Evolutionary conservation across 495 filamentous ascomycete species (phyloP).

Genomic region (Letharia lupina): DNA sequence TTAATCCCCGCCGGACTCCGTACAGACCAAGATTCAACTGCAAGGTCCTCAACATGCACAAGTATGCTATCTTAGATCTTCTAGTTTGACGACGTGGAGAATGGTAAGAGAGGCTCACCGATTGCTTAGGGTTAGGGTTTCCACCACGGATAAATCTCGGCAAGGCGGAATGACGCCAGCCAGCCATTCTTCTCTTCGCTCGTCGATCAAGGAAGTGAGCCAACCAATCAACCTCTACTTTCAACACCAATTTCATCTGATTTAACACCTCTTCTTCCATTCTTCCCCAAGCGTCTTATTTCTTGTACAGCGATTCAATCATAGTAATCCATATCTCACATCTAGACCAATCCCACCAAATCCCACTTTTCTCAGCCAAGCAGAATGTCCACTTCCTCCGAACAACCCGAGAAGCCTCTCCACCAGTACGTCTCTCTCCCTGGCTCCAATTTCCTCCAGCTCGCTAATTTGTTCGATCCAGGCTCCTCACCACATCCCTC

Average conservation of each 20-base stretch:
- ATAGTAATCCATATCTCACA: not conserved
- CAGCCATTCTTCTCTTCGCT: not conserved
- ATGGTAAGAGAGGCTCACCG: no score
- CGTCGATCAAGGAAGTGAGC: not conserved
- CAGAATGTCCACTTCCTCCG: constrained; percentile 19
- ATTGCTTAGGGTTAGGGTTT: no score
- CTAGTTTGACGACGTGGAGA: not conserved
- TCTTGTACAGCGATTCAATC: not conserved
- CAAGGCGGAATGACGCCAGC: not conserved
- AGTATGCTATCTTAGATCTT: not conserved
- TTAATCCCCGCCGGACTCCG: not conserved
- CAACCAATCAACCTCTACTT: not conserved
- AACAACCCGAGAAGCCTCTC: constrained; percentile 25
- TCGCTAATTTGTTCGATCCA: constrained; percentile 20
- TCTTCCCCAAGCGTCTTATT: not conserved
- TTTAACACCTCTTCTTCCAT: not conserved
- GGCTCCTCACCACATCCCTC: constrained; percentile 40
- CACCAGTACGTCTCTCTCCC: constrained; percentile 22
- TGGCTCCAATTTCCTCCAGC: not conserved
- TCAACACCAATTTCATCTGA: not conserved
- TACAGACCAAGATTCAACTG: not conserved
- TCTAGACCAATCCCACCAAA: not conserved
- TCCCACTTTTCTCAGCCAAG: not conserved
- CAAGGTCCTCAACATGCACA: not conserved
- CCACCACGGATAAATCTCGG: not conserved